Evolutionary conservation across 345 rosid species (phyloP).

Genomic region (Boechera divaricarpa): DNA sequence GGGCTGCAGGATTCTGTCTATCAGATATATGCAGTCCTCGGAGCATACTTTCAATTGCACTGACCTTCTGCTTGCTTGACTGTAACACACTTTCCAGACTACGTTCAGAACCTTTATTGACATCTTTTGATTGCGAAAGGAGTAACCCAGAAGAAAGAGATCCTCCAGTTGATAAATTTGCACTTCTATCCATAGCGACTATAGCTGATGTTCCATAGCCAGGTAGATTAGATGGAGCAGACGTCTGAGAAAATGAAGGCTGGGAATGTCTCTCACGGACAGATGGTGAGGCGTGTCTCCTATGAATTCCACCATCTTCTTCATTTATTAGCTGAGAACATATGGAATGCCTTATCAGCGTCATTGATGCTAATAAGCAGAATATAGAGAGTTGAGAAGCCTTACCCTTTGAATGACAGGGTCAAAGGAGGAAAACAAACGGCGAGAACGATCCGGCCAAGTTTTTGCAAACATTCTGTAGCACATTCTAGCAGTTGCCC

Average conservation of each 20-base stretch:
- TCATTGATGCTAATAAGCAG: constrained; percentile 33
- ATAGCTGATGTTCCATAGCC: constrained; percentile 98
- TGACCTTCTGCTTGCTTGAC: constrained; percentile 97
- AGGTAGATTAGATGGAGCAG: constrained; percentile 62
- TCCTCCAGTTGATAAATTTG: constrained; percentile 68
- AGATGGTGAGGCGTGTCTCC: constrained; percentile 97
- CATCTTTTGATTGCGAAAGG: constrained; percentile 72
- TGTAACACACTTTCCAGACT: constrained; percentile 96
- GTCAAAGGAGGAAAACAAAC: constrained; percentile 90
- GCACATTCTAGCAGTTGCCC: constrained; percentile 98
- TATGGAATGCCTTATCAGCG: constrained; percentile 24
- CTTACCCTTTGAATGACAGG: constrained; percentile 96
- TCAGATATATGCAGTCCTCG: constrained; percentile 90
- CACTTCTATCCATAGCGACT: constrained; percentile 93
- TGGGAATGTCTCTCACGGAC: constrained; percentile 84
- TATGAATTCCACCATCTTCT: constrained; percentile 95
- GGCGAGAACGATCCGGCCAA: constrained; percentile 99
- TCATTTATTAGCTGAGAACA: constrained; percentile 76
- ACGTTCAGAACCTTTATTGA: constrained; percentile 78
- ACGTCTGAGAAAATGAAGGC: constrained; percentile 60
- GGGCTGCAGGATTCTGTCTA: constrained; percentile 77
- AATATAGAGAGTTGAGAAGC: constrained; percentile 26
- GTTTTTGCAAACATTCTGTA: constrained; percentile 97
- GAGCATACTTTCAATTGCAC: constrained; percentile 99
- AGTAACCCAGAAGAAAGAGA: constrained; percentile 81